Base-by-base conservation (phyloP, 345 rosid species). In the Pugionium cornutum region DNA sequence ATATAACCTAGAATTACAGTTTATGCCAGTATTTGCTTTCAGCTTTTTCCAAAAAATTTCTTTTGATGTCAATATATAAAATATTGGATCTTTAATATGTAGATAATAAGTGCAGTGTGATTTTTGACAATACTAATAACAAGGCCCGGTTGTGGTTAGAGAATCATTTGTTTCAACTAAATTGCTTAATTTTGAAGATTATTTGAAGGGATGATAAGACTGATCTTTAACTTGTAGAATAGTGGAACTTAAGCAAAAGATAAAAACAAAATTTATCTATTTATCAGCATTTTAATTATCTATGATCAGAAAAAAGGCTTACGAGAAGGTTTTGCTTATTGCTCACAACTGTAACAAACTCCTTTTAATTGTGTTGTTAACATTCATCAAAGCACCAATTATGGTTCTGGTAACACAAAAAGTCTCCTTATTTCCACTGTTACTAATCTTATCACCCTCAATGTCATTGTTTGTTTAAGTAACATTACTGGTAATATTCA, bases 121-220 rank as follows among this genome's bases (percentile, higher is more conserved):
- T 58, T 2, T 31, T 32, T 66, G 71, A n/a, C 58, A 28, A 37
- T 58, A 73, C 49, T 58, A 53, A 59, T 66, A 43, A 44, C 67
- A 43, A 60, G 77, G 73, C 58, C 73, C 72, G n/a, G 58, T 46
- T 67, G 36, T 67, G 53, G 77, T 73, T 73, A 73, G 64, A 11
- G 72, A 61, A 73, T 73, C 77, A 73, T 73, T 73, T 73, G 73
- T 58, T 58, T 73, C 73, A 67, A 66, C 77, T 67, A 73, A 18
- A 73, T 73, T 73, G 64, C 73, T 73, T 73, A 62, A 53, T 47
- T 73, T 61, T 67, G 4, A 73, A 73, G 77, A 39, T 66, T 73
- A 51, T 52, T 66, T 34, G 51, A 1, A 18, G 2, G 11, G 50
- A 27, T 51, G 72, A 37, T 52, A 45, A 58, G 9, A 65, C 59